Percentiles rank a stretch among this genome's conserved stretches.
Conservation (phyloP, 2,329 filamentous ascomycete species). For the Diaporthe aspalathi region DNA sequence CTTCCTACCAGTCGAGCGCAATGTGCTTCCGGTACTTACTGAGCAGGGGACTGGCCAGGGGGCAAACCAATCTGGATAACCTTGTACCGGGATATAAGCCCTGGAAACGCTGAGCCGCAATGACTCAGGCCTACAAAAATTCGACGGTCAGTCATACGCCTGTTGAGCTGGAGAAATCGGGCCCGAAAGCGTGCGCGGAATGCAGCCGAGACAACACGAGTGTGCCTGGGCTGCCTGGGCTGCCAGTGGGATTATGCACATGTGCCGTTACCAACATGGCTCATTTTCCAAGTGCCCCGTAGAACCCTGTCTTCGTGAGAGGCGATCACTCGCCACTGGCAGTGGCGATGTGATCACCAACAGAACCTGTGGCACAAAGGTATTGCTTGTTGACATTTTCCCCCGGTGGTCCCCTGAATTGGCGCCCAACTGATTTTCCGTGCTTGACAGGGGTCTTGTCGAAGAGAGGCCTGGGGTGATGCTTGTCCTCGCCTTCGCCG, state of each 20-base stretch:
- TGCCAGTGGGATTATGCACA: too few species aligned
- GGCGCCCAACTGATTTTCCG: neutral
- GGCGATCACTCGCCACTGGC: neutral
- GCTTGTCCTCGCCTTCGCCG: neutral
- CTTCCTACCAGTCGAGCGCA: neutral
- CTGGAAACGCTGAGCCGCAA: slow-evolving; percentile 3
- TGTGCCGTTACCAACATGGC: neutral
- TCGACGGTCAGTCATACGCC: neutral
- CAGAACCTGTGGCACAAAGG: neutral
- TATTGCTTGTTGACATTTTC: neutral
- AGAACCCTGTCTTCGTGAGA: neutral
- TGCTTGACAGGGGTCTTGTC: neutral
- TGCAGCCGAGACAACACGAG: neutral
- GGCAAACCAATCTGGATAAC: neutral
- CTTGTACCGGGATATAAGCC: neutral
- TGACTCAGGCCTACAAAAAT: neutral
- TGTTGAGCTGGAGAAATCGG: neutral
- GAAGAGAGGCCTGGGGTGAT: neutral
- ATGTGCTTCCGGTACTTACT: too few species aligned
- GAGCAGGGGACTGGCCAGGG: neutral
- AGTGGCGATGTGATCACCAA: neutral
- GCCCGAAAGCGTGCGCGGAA: neutral
- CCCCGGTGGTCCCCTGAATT: neutral
- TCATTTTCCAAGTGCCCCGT: neutral
- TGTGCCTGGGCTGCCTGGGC: neutral